Evolutionary conservation across 768 basidiomycete genomes (phyloP).

Genomic region (Dictyophora rubrovolvata): DNA sequence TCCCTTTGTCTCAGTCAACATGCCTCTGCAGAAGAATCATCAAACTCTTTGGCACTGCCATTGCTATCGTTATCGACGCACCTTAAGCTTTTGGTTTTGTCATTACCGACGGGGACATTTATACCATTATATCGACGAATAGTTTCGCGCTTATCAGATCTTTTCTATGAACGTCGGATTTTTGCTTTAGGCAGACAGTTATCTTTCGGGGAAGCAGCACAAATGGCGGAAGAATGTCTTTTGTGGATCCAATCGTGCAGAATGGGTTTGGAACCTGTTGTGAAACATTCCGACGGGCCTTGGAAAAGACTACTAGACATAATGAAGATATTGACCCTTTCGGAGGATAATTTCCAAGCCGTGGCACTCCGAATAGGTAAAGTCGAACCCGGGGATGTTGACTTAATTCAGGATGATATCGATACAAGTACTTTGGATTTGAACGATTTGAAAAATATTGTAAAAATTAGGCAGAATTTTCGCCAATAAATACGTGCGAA

Average conservation of each 20-base stretch:
- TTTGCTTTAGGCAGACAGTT: slow-evolving; percentile 62
- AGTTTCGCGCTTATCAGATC: slow-evolving; percentile 56
- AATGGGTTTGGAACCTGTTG: slow-evolving; percentile 38
- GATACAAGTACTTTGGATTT: slow-evolving; percentile 53
- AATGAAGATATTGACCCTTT: slow-evolving; percentile 53
- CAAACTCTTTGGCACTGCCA: slow-evolving; percentile 58
- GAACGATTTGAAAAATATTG: slow-evolving; percentile 49
- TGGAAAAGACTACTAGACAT: slow-evolving; percentile 70
- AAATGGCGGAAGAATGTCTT: slow-evolving; percentile 60
- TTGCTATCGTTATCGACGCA: slow-evolving; percentile 77
- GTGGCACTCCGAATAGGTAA: slow-evolving; percentile 23
- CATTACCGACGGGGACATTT: slow-evolving; percentile 48
- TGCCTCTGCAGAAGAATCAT: slow-evolving; percentile 35
- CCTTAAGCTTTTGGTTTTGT: slow-evolving; percentile 53
- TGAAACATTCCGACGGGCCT: slow-evolving; percentile 53
- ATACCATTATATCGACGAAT: slow-evolving; percentile 67
- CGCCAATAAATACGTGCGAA: neutral
- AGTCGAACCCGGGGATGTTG: slow-evolving; percentile 40
- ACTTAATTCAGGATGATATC: slow-evolving; percentile 37
- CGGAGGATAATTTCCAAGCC: slow-evolving; percentile 41
- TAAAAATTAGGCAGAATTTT: slow-evolving; percentile 35
- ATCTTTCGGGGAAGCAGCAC: slow-evolving; percentile 45
- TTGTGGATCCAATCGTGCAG: slow-evolving; percentile 79
- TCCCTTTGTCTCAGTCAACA: slow-evolving; percentile 20
- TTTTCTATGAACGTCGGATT: slow-evolving; percentile 77